These are phyloP conservation scores for Adansonia digitata DNA, from an alignment of 345 rosid species.

Conservation along the genomic window DNA sequence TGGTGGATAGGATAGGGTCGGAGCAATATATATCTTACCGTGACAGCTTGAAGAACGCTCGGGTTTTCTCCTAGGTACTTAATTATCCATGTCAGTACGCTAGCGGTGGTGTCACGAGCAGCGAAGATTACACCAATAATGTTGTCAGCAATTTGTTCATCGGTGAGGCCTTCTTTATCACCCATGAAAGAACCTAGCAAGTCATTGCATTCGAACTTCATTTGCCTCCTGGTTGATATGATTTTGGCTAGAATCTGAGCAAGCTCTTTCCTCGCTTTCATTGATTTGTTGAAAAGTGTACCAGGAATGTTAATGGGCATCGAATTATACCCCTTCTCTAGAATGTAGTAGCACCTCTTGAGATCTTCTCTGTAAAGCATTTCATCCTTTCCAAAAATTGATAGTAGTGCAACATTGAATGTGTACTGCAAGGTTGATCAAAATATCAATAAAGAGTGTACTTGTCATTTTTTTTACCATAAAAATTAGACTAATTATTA, in stretches of 20 bases:
- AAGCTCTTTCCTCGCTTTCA: slow-evolving; percentile 85
- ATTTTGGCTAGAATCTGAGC: slow-evolving; percentile 65
- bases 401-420: slow-evolving; percentile 76
- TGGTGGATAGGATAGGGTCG: neutral
- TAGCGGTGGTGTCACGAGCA: slow-evolving; percentile 89
- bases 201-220: slow-evolving; percentile 39
- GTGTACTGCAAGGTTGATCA: slow-evolving; percentile 48
- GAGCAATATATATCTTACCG: slow-evolving; percentile 41
- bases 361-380: slow-evolving; percentile 68
- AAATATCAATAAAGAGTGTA: neutral
- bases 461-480: neutral
- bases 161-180: slow-evolving; percentile 58
- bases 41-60: slow-evolving; percentile 62
- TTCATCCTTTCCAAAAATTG: slow-evolving; percentile 75
- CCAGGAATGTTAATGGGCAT: slow-evolving; percentile 93
- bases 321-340: slow-evolving; percentile 92
- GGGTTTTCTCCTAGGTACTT: slow-evolving; percentile 78
- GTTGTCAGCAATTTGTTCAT: slow-evolving; percentile 85
- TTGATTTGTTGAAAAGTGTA: slow-evolving; percentile 81
- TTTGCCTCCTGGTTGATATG: slow-evolving; percentile 49
- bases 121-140: slow-evolving; percentile 88
- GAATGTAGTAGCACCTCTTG: slow-evolving; percentile 81
- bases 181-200: slow-evolving; percentile 84
- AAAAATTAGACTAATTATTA: neutral
- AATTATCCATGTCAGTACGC: slow-evolving; percentile 79